Evolutionary conservation across 2,329 filamentous ascomycete species (phyloP).

Genomic region (Emergomyces orientalis): DNA sequence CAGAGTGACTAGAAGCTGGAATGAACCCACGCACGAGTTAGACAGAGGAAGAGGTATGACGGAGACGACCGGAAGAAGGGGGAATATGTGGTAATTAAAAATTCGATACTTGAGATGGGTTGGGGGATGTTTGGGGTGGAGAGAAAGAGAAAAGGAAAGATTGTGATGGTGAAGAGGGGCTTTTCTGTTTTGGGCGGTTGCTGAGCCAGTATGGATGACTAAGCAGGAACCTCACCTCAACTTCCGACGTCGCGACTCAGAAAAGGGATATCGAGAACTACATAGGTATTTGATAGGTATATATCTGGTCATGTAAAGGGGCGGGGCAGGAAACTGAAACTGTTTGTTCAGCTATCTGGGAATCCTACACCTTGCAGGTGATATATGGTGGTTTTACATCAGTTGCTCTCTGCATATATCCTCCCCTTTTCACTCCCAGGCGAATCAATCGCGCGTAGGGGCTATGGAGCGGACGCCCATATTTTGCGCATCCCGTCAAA

Average conservation of each 20-base stretch:
- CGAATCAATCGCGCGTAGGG: not conserved
- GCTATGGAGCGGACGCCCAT: not conserved
- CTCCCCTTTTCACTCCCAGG: not conserved
- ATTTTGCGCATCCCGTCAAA: not conserved
- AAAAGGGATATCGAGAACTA: not conserved
- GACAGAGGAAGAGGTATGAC: slow-evolving; percentile 12
- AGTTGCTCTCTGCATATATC: too few species aligned
- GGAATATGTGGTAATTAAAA: not conserved
- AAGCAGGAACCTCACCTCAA: not conserved
- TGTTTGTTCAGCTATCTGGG: not conserved
- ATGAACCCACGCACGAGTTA: not conserved
- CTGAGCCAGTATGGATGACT: not conserved
- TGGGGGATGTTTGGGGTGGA: slow-evolving; percentile 10
- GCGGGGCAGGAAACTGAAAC: not conserved
- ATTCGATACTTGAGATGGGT: slow-evolving; percentile 1
- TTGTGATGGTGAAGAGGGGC: slow-evolving; percentile 6
- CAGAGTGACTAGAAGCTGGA: not conserved
- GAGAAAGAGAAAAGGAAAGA: not conserved
- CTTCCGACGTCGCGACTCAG: too few species aligned
- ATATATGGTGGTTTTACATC: not conserved
- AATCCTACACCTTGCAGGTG: not conserved
- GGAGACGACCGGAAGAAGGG: slow-evolving; percentile 11
- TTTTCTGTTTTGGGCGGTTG: slow-evolving; percentile 9
- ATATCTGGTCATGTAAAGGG: not conserved
- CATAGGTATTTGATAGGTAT: not conserved